These are phyloP conservation scores for Erysimum pusillum DNA, from an alignment of 441 rosid species.

Conservation along the genomic window DNA sequence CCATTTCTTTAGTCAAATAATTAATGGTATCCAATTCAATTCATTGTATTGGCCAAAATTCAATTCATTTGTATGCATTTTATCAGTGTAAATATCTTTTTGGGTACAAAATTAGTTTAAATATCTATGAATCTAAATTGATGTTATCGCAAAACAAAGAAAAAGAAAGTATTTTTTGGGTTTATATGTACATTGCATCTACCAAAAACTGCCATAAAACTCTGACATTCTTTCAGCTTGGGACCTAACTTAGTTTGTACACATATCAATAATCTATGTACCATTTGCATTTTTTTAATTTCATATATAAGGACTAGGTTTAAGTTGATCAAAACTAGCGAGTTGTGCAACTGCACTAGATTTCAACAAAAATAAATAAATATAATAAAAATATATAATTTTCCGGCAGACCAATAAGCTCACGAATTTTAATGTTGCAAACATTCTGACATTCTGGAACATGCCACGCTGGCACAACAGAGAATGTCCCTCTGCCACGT, in stretches of 20 bases:
- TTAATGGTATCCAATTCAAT: not conserved
- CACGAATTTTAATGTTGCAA: conserved; percentile 37
- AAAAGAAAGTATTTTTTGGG: not conserved
- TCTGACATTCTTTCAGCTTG: conserved; percentile 33
- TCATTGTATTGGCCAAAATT: conserved; percentile 13
- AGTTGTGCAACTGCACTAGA: conserved; percentile 6
- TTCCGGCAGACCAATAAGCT: conserved; percentile 47
- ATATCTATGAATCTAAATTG: not conserved
- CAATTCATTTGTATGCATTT: not conserved
- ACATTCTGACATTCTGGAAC: conserved; percentile 49
- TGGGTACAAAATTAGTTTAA: not conserved
- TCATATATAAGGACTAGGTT: not conserved
- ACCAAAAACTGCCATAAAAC: conserved; percentile 1
- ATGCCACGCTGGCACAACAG: conserved; percentile 49
- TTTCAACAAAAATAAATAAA: not conserved
- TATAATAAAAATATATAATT: not conserved
- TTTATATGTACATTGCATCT: conserved; percentile 11
- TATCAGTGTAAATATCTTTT: not conserved
- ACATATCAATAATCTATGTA: not conserved
- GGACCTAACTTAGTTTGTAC: conserved; percentile 16
- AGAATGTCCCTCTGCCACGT: conserved; percentile 49
- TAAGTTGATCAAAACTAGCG: not conserved
- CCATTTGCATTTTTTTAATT: not conserved
- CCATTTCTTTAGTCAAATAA: conserved; percentile 11
- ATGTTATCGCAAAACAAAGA: not conserved